Percentiles rank a stretch among this genome's conserved stretches.
Conservation (phyloP, 495 filamentous ascomycete species). For the Penicillium paxilli region DNA sequence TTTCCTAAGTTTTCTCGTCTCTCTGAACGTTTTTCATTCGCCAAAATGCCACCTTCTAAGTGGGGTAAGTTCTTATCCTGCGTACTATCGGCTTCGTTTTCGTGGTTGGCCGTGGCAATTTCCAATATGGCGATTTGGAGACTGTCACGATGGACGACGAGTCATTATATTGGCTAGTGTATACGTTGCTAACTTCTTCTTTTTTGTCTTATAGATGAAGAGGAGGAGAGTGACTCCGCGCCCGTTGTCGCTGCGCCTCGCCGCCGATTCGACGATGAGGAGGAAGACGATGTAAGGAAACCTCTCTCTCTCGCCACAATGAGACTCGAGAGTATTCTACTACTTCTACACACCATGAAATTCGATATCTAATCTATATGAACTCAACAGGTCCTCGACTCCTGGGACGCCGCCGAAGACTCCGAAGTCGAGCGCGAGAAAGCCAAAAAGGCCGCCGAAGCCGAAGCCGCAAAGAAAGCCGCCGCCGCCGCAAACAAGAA, state of each 20-base stretch:
- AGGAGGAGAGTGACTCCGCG: conserved; percentile 64
- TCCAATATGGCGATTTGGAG: too few species aligned
- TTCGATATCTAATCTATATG: conserved; percentile 10
- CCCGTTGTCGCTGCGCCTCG: conserved; percentile 56
- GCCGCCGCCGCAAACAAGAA: conserved; percentile 95
- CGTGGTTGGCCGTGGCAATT: background rate
- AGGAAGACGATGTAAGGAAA: conserved; percentile 78
- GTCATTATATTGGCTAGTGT: too few species aligned
- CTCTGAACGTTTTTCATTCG: conserved; percentile 11
- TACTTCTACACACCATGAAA: background rate
- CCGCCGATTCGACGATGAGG: conserved; percentile 86
- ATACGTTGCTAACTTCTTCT: conserved; percentile 18
- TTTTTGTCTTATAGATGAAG: conserved; percentile 54
- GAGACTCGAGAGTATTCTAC: background rate
- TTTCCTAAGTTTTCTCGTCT: background rate
- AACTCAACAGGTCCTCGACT: conserved; percentile 75
- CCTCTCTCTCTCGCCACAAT: background rate
- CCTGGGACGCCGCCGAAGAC: conserved; percentile 97
- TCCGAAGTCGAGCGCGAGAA: conserved; percentile 96
- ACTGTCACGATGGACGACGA: too few species aligned
- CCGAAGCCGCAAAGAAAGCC: conserved; percentile 84
- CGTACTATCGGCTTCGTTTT: background rate
- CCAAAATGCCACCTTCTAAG: conserved; percentile 49
- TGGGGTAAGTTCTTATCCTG: conserved; percentile 47
- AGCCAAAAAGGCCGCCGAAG: conserved; percentile 79